phyloP scores from a whole-genome alignment of 2,329 filamentous ascomycete genomes.

The Monosporascus sp. region DNA sequence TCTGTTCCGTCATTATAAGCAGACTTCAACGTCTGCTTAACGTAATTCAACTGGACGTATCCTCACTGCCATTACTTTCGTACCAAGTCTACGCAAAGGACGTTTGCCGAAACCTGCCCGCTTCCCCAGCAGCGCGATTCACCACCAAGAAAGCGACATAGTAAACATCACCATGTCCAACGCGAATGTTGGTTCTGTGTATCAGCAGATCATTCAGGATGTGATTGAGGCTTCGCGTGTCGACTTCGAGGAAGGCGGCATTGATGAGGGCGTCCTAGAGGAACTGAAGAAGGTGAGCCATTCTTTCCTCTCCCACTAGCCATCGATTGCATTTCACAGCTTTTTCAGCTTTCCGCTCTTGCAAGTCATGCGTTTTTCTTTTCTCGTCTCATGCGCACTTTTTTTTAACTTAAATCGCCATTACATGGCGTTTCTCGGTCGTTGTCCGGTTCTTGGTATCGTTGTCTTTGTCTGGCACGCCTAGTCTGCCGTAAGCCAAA shows the following conservation, averaged over 20 bases:
- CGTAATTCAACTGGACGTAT: no score
- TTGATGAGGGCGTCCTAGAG: constrained; percentile 79
- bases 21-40: no score
- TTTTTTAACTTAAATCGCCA: no score
- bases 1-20: no score
- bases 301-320: constrained; percentile 6
- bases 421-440: no score
- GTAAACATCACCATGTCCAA: constrained; percentile 48
- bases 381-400: background rate
- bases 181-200: constrained; percentile 65
- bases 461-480: constrained; percentile 14
- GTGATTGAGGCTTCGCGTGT: constrained; percentile 88
- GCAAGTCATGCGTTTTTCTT: background rate
- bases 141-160: background rate
- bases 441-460: background rate
- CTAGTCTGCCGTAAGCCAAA: constrained; percentile 18
- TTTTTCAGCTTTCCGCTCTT: constrained; percentile 1
- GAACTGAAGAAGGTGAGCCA: constrained; percentile 78
- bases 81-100: no score
- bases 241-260: constrained; percentile 94
- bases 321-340: background rate
- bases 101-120: no score
- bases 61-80: no score
- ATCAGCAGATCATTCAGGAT: constrained; percentile 71
- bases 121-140: background rate